phyloP scores from a whole-genome alignment of 176 grass and related monocot species.

The Triticum dicoccoides region DNA sequence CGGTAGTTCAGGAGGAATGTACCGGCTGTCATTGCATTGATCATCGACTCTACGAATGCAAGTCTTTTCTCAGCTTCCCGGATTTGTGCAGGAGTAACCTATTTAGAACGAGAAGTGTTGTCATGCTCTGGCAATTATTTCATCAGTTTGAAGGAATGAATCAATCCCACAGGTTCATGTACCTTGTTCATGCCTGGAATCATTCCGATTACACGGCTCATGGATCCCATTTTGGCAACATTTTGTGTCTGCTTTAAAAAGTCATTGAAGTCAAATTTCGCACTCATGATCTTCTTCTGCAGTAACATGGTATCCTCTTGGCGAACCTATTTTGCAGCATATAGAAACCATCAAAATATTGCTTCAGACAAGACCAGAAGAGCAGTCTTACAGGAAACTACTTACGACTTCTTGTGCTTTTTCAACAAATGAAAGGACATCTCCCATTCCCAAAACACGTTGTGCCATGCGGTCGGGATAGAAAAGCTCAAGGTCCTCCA shows the following conservation, averaged over 20 bases:
- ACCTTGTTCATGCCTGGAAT: constrained; percentile 71
- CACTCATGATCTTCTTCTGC: constrained; percentile 97
- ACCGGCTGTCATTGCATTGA: constrained; percentile 89
- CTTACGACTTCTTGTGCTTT: constrained; percentile 98
- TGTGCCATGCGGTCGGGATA: constrained; percentile 98
- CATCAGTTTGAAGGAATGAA: constrained; percentile 3
- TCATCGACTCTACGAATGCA: constrained; percentile 82
- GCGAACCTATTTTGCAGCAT: constrained; percentile 57
- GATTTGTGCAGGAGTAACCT: constrained; percentile 95
- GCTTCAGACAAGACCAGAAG: not conserved
- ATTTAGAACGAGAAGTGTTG: constrained; percentile 6
- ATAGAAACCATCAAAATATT: not conserved
- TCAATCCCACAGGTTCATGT: not conserved
- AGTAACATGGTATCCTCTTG: constrained; percentile 86
- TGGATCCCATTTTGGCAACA: constrained; percentile 90
- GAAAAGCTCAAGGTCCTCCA: constrained; percentile 92
- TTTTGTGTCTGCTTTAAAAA: constrained; percentile 92
- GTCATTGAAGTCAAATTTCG: constrained; percentile 95
- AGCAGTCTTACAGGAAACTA: not conserved
- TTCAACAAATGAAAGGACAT: constrained; percentile 98
- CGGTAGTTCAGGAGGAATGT: not conserved
- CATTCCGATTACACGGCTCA: constrained; percentile 56
- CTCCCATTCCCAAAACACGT: constrained; percentile 87
- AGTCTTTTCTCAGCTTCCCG: constrained; percentile 94
- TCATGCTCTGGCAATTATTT: not conserved